A percentile compares a stretch with the other conserved stretches of the same genome.
phyloP scores from a whole-genome alignment of 495 filamentous ascomycete species.

The Astrothelium subdiscretum region DNA sequence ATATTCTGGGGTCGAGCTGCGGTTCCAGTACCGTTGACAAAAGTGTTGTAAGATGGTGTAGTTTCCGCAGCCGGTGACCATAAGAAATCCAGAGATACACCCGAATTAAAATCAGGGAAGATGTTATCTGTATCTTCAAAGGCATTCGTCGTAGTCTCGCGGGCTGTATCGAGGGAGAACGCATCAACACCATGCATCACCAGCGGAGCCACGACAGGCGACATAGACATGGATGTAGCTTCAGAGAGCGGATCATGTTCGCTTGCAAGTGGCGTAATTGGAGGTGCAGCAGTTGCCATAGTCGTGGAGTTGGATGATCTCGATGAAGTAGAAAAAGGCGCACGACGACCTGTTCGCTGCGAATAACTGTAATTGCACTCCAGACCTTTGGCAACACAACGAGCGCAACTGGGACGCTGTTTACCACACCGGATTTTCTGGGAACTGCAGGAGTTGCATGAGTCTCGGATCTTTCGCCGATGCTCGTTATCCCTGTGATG shows the following conservation, averaged over 20 bases:
- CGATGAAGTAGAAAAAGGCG: background rate
- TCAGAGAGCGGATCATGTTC: background rate
- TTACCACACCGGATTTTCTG: constrained; percentile 6
- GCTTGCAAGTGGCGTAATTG: background rate
- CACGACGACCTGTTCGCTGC: constrained; percentile 1
- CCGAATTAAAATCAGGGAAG: background rate
- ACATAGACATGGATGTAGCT: background rate
- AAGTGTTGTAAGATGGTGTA: background rate
- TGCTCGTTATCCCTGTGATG: background rate
- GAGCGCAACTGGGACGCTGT: constrained; percentile 2
- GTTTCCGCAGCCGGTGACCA: background rate
- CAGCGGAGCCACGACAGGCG: background rate
- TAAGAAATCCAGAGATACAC: background rate
- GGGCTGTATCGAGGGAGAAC: background rate
- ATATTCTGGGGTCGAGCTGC: background rate
- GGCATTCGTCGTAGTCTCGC: background rate
- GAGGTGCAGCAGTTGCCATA: background rate
- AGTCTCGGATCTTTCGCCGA: constrained; percentile 4
- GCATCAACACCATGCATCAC: background rate
- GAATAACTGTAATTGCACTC: constrained; percentile 7
- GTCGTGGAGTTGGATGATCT: constrained; percentile 1
- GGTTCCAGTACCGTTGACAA: background rate
- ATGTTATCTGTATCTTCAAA: background rate
- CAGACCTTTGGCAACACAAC: background rate
- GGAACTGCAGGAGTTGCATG: constrained; percentile 5